A percentile compares a stretch with the other conserved stretches of the same genome.
These are phyloP conservation scores for Chalaropsis ovoidea DNA, from an alignment of 2,329 filamentous ascomycete genomes.

Conservation along the genomic window DNA sequence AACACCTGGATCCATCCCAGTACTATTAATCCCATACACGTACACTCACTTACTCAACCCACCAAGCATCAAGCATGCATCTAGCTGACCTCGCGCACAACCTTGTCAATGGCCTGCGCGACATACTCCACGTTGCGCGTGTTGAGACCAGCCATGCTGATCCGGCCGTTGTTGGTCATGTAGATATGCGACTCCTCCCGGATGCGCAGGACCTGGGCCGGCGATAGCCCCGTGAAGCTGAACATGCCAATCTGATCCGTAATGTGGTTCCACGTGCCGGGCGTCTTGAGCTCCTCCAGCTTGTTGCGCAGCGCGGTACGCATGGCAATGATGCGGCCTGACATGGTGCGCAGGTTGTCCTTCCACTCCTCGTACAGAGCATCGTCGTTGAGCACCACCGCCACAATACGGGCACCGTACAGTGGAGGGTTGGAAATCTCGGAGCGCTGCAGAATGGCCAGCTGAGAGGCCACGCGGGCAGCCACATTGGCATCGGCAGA, in stretches of 20 bases:
- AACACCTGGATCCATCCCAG: slow-evolving; percentile 3
- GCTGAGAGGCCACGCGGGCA: slow-evolving; percentile 66
- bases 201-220: slow-evolving; percentile 62
- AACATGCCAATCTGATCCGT: slow-evolving; percentile 99
- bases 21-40: slow-evolving; percentile 2
- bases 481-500: slow-evolving; percentile 48
- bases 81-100: slow-evolving; percentile 48
- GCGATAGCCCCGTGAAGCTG: slow-evolving; percentile 73
- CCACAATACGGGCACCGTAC: slow-evolving; percentile 84
- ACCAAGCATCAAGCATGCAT: neutral
- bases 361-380: slow-evolving; percentile 84
- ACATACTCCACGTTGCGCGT: slow-evolving; percentile 87
- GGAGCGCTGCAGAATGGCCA: slow-evolving; percentile 87
- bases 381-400: slow-evolving; percentile 71
- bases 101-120: slow-evolving; percentile 76
- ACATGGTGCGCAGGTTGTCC: slow-evolving; percentile 84
- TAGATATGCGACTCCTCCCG: slow-evolving; percentile 65
- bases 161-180: slow-evolving; percentile 96
- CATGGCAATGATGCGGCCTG: slow-evolving; percentile 89
- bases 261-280: slow-evolving; percentile 92
- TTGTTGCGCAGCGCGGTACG: slow-evolving; percentile 64
- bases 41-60: neutral
- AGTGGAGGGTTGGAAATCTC: slow-evolving; percentile 96
- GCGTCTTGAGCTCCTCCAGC: slow-evolving; percentile 75
- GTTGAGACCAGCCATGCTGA: slow-evolving; percentile 97